These are phyloP conservation scores for Stagonosporopsis cucurbitacearum DNA, from an alignment of 2,329 filamentous ascomycete genomes.

Conservation along the genomic window DNA sequence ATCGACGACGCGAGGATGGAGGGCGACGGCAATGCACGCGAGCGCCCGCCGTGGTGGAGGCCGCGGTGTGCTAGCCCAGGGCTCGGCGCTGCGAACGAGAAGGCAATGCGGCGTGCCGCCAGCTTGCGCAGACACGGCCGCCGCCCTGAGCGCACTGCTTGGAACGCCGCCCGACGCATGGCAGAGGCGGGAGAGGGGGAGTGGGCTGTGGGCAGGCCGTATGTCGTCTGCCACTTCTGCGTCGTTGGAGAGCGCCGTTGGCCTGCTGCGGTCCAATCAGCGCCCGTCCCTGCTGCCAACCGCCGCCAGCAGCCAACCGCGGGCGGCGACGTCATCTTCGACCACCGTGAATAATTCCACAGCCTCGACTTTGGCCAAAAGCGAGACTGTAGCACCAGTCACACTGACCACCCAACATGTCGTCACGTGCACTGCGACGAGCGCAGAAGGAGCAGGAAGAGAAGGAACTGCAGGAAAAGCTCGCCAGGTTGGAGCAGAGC, in stretches of 20 bases:
- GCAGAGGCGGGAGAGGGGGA: slow-evolving; percentile 6
- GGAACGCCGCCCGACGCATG: slow-evolving; percentile 77
- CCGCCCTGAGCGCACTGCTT: slow-evolving; percentile 72
- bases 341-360: slow-evolving; percentile 11
- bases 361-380: not conserved
- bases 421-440: slow-evolving; percentile 69
- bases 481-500: slow-evolving; percentile 44
- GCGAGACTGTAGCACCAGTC: slow-evolving; percentile 13
- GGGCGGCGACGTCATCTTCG: slow-evolving; percentile 26
- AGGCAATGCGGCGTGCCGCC: slow-evolving; percentile 53
- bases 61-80: slow-evolving; percentile 58
- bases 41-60: slow-evolving; percentile 48
- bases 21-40: slow-evolving; percentile 41
- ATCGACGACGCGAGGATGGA: slow-evolving; percentile 71
- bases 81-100: slow-evolving; percentile 30
- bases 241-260: not conserved
- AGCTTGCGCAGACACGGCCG: slow-evolving; percentile 68
- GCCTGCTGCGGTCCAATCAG: slow-evolving; percentile 3
- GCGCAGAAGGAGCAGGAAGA: slow-evolving; percentile 68
- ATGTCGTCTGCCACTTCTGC: no score
- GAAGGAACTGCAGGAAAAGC: slow-evolving; percentile 55
- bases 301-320: not conserved
- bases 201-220: not conserved
- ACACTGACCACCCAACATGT: slow-evolving; percentile 57
- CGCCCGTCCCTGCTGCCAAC: not conserved